These are phyloP conservation scores for Rhizomucor miehei DNA, from an alignment of 371 early-diverging fungal species.

Conservation along the genomic window DNA sequence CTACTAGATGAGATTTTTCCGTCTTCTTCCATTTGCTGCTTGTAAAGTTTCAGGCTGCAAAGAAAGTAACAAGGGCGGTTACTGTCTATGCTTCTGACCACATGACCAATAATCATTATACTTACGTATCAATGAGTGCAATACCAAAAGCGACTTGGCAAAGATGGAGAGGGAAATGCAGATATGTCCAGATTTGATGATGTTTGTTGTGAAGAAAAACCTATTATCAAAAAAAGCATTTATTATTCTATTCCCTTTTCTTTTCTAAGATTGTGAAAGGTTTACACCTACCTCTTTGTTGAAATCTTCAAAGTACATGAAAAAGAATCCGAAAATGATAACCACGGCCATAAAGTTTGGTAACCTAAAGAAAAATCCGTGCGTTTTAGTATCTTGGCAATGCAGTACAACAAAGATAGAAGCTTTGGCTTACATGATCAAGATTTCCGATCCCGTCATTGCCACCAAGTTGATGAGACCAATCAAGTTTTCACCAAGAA, in stretches of 20 bases:
- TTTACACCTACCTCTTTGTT: conserved; percentile 35
- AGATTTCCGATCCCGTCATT: conserved; percentile 22
- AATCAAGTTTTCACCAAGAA: conserved; percentile 52
- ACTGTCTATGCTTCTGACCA: background rate
- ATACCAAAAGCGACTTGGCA: conserved; percentile 55
- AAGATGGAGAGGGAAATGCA: conserved; percentile 57
- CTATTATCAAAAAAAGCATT: conserved; percentile 7
- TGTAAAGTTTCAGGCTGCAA: conserved; percentile 33
- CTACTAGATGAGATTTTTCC: background rate
- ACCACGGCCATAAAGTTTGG: conserved; percentile 51
- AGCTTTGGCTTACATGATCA: conserved; percentile 30
- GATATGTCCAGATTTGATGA: conserved; percentile 58
- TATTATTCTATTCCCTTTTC: background rate
- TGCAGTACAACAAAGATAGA: background rate
- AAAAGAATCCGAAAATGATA: conserved; percentile 52
- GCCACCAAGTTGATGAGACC: conserved; percentile 42
- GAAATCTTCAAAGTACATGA: conserved; percentile 55
- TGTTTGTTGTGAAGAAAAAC: conserved; percentile 42
- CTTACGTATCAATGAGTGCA: conserved; percentile 44
- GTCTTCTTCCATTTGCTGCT: conserved; percentile 24
- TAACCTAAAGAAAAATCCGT: conserved; percentile 19
- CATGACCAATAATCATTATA: background rate
- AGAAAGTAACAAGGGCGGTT: background rate
- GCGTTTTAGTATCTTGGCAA: too few relatives aligned
- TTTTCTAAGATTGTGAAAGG: background rate